phyloP scores from a whole-genome alignment of 2,329 filamentous ascomycete genomes.

The Claviceps sp. region DNA sequence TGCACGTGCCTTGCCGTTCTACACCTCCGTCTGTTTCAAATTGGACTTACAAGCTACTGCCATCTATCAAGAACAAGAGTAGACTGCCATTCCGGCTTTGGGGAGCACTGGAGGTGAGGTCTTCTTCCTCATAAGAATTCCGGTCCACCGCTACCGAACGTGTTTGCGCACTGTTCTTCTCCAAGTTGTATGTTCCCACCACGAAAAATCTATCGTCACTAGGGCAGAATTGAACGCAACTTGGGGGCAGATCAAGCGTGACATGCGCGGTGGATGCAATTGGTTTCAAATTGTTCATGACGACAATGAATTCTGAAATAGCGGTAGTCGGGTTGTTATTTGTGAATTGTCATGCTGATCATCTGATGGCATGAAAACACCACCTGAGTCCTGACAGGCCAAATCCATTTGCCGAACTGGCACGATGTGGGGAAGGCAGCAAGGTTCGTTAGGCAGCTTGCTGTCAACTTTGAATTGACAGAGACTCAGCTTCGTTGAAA shows the following conservation, averaged over 20 bases:
- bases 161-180: constrained; percentile 28
- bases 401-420: background rate
- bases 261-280: constrained; percentile 34
- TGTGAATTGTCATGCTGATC: background rate
- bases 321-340: background rate
- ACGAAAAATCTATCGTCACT: constrained; percentile 51
- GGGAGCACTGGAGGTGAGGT: constrained; percentile 18
- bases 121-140: constrained; percentile 8
- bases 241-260: constrained; percentile 54
- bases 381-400: too few species aligned
- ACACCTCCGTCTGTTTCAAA: background rate
- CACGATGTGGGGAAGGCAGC: background rate
- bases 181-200: constrained; percentile 73
- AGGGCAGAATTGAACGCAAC: constrained; percentile 65
- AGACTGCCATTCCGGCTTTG: constrained; percentile 64
- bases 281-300: constrained; percentile 12
- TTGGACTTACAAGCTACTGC: constrained; percentile 39
- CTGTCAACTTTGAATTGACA: background rate
- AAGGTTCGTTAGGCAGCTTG: too few species aligned
- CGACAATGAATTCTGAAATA: background rate
- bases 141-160: constrained; percentile 9
- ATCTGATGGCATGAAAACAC: too few species aligned
- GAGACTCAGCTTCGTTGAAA: too few species aligned
- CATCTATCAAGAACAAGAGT: constrained; percentile 46
- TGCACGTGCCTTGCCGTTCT: background rate